Conservation (phyloP, 1,284 basidiomycete species). For the Crucibulum cyathiforme region DNA sequence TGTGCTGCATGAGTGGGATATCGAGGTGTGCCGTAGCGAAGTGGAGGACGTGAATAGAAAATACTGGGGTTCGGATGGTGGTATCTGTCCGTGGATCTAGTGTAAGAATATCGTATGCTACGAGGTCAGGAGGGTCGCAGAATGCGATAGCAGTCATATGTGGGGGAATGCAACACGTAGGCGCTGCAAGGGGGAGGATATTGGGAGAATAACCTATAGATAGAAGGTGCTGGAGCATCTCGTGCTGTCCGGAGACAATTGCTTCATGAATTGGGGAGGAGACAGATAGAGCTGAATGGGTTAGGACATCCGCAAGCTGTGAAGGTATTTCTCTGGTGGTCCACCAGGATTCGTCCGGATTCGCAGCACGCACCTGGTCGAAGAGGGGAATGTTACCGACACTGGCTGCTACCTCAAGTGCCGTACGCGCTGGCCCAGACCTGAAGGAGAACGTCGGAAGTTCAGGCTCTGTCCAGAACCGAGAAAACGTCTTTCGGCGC, state of each 20-base stretch:
- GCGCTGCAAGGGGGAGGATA: not conserved
- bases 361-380: conserved; percentile 5
- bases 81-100: not conserved
- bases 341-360: conserved; percentile 2
- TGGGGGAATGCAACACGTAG: not conserved
- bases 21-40: conserved; percentile 1
- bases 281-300: not conserved
- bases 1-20: not conserved
- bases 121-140: not conserved
- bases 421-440: not conserved
- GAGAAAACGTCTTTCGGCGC: not conserved
- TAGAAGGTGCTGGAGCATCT: conserved; percentile 1
- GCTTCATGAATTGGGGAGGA: conserved; percentile 1
- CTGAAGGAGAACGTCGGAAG: not conserved
- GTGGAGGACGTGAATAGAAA: conserved; percentile 1
- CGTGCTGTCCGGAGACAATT: not conserved
- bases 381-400: not conserved
- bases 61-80: conserved; percentile 1
- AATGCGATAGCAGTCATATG: conserved; percentile 1
- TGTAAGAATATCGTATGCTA: not conserved
- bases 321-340: not conserved
- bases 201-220: conserved; percentile 2
- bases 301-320: not conserved
- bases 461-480: conserved; percentile 3
- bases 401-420: conserved; percentile 1